These are phyloP conservation scores for Laguncularia racemosa DNA, from an alignment of 345 rosid genomes.

Conservation along the genomic window DNA sequence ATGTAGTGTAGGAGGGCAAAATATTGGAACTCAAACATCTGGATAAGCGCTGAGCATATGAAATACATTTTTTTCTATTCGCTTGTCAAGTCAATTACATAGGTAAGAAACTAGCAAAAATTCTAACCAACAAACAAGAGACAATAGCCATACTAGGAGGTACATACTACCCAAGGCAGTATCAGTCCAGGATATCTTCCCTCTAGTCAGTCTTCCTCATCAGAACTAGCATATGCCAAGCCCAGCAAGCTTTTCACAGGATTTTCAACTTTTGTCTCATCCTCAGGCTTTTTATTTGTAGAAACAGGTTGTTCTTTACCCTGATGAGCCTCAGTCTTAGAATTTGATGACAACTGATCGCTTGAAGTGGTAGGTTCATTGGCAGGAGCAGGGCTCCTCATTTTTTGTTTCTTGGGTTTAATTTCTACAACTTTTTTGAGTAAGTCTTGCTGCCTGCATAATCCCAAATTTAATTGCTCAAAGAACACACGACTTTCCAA, in stretches of 20 bases:
- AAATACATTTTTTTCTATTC: too few relatives aligned
- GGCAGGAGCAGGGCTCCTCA: slow-evolving; percentile 23
- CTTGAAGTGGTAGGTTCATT: slow-evolving; percentile 23
- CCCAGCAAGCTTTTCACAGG: slow-evolving; percentile 64
- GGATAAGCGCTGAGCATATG: too few relatives aligned
- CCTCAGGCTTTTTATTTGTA: slow-evolving; percentile 18
- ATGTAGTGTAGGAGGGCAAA: too few relatives aligned
- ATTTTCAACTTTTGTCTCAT: slow-evolving; percentile 24
- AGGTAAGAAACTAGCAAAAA: too few relatives aligned
- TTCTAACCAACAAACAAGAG: too few relatives aligned
- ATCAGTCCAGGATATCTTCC: too few relatives aligned
- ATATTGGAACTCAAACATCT: too few relatives aligned
- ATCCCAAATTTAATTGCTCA: background rate
- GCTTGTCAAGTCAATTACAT: too few relatives aligned
- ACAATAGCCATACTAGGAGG: too few relatives aligned
- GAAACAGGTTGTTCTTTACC: slow-evolving; percentile 16
- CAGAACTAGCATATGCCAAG: slow-evolving; percentile 82
- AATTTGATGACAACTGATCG: slow-evolving; percentile 16
- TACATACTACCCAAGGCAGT: too few relatives aligned
- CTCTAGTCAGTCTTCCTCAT: slow-evolving; percentile 36
- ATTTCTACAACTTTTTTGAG: slow-evolving; percentile 84
- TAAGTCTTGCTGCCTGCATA: slow-evolving; percentile 75
- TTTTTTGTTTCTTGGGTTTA: slow-evolving; percentile 60
- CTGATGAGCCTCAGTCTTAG: slow-evolving; percentile 14
- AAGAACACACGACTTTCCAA: background rate